These are phyloP conservation scores for Hypoxylon intermedium DNA, from an alignment of 495 filamentous ascomycete genomes.

Conservation along the genomic window DNA sequence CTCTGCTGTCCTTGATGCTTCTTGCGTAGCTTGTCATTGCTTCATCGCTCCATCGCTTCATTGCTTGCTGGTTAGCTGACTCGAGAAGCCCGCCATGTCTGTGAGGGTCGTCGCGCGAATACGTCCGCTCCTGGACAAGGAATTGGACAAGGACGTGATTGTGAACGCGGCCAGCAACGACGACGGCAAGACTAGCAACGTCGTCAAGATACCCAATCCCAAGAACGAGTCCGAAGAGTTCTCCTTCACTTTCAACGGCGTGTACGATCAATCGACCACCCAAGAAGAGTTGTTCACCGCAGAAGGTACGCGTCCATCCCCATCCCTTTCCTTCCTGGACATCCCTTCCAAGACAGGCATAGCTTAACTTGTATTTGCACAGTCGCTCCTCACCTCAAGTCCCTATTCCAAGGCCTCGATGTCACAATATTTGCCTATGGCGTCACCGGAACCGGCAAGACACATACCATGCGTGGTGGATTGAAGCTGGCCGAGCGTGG, in stretches of 20 bases:
- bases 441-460: constrained; percentile 95
- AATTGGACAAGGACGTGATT: constrained; percentile 84
- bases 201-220: constrained; percentile 91
- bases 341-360: constrained; percentile 1
- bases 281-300: constrained; percentile 88
- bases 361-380: neutral
- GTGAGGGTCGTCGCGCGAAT: constrained; percentile 90
- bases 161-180: constrained; percentile 67
- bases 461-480: constrained; percentile 96
- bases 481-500: constrained; percentile 88
- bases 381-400: constrained; percentile 74
- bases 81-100: constrained; percentile 55
- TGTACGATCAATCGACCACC: constrained; percentile 78
- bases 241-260: constrained; percentile 92
- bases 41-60: constrained; percentile 7
- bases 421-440: constrained; percentile 96
- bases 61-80: too few relatives aligned
- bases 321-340: constrained; percentile 3
- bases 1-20: neutral
- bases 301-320: constrained; percentile 68
- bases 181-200: constrained; percentile 63
- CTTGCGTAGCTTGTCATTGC: neutral
- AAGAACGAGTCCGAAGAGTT: constrained; percentile 92
- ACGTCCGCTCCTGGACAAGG: constrained; percentile 82
- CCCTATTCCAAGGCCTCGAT: constrained; percentile 92